phyloP scores from a whole-genome alignment of 257 asterid species.

The Rhazya stricta region DNA sequence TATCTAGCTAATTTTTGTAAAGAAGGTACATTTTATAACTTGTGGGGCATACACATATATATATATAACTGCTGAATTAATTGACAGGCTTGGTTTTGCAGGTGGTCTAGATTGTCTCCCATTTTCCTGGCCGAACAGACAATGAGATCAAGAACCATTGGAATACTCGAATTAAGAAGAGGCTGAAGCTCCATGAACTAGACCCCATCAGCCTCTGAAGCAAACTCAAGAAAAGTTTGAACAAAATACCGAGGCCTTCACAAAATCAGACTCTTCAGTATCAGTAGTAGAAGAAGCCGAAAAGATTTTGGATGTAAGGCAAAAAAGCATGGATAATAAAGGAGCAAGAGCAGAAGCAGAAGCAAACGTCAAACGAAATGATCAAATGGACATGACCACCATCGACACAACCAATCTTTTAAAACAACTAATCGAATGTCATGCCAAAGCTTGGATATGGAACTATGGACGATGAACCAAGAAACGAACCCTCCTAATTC shows the following conservation, averaged over 20 bases:
- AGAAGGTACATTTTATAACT: too few relatives aligned
- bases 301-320: not conserved
- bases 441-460: constrained; percentile 24
- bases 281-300: not conserved
- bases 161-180: constrained; percentile 74
- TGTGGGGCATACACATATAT: too few relatives aligned
- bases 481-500: constrained; percentile 1
- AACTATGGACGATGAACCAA: constrained; percentile 19
- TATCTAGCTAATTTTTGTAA: too few relatives aligned
- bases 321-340: not conserved
- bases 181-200: constrained; percentile 36
- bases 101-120: constrained; percentile 76
- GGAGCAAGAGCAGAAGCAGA: constrained; percentile 1
- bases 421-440: constrained; percentile 9
- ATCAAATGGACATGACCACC: constrained; percentile 2
- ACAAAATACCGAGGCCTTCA: not conserved
- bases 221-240: not conserved
- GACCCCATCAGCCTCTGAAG: constrained; percentile 42
- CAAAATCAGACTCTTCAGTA: not conserved
- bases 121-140: constrained; percentile 69
- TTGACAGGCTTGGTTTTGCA: constrained; percentile 9
- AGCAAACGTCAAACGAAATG: constrained; percentile 8
- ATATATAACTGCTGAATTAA: too few relatives aligned
- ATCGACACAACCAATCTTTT: constrained; percentile 7
- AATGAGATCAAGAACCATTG: constrained; percentile 66